Conservation (phyloP, 1,139 yeast genomes). For the Candida pseudoviswanathii region DNA sequence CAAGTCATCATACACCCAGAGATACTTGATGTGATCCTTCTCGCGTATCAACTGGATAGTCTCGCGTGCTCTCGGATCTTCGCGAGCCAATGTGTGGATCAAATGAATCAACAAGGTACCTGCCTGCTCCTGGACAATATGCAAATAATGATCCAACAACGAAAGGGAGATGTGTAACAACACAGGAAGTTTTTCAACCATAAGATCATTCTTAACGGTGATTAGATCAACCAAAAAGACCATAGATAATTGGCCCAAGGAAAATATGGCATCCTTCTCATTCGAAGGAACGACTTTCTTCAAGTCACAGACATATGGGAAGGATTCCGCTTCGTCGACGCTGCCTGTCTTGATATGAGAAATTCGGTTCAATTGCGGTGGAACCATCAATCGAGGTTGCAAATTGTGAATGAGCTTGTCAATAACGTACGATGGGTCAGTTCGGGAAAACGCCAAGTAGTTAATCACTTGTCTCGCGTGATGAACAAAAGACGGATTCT, state of each 20-base stretch:
- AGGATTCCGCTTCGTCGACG: constrained; percentile 17
- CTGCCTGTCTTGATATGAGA: constrained; percentile 8
- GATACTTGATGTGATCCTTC: constrained; percentile 33
- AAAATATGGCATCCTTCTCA: constrained; percentile 76
- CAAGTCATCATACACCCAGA: constrained; percentile 90
- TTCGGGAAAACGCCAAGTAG: constrained; percentile 63
- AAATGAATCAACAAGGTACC: constrained; percentile 72
- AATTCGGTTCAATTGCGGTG: constrained; percentile 45
- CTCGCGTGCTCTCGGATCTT: constrained; percentile 54
- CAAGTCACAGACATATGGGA: constrained; percentile 79
- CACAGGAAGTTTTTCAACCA: constrained; percentile 64
- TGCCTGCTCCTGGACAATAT: constrained; percentile 84
- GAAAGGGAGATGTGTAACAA: constrained; percentile 81
- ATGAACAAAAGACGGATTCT: constrained; percentile 75
- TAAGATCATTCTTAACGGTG: constrained; percentile 58
- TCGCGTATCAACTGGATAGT: constrained; percentile 58
- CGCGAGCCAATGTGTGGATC: constrained; percentile 62
- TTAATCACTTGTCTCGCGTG: constrained; percentile 80
- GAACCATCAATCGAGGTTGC: constrained; percentile 87
- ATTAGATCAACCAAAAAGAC: constrained; percentile 82
- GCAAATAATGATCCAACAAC: constrained; percentile 82
- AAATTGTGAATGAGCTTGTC: constrained; percentile 69
- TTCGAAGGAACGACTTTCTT: constrained; percentile 56
- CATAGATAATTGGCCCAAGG: constrained; percentile 84
- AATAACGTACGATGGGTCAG: constrained; percentile 57